Base-by-base conservation (phyloP, 2,329 filamentous ascomycete genomes). In the Fusarium cyanostomum region DNA sequence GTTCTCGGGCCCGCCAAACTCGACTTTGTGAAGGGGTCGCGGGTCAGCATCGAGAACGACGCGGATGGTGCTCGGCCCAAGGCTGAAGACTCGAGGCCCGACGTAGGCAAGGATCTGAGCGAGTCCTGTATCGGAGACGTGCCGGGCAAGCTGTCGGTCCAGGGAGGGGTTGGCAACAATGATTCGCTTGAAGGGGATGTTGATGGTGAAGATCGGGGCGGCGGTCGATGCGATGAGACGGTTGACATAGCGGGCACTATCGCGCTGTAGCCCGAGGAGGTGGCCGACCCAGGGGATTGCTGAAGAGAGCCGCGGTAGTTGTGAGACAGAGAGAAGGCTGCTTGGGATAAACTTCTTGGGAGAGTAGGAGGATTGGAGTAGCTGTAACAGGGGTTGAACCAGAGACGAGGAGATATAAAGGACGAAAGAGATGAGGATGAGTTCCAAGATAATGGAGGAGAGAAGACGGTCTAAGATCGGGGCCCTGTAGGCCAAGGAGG, bases 31-130 rank as follows among this genome's bases (percentile, higher is more conserved):
- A 0, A 70, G 28, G 0, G 73, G 70, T 1, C 73, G 64, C 10
- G 73, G 70, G 27, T 74, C 68, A 16, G 67, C 62, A 3, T 59
- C 62, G n/a, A 69, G 66, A 12, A 74, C 67, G 18, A 67, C 46
- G 1, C 54, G 42, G 27, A 74, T 63, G 2, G 67, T 71, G 5
- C 58, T 59, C 10, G 63, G 52, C 5, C 65, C 59, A 2, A 74
- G 61, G 15, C 59, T 52, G 27, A 74, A 74, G 7, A 74, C 62
- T 2, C 71, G 66, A 11, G 66, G 62, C 1, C 73, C 73, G 35
- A 74, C 70, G 9, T 73, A 59, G 10, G 71, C 69, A 5, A 74
- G 68, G 35, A 74, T 68, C 35, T 73, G 71, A 10, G 72, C 68
- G 11, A 74, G 62, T 3, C 73, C 73, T 4, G 71, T 74, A 13